phyloP scores from a whole-genome alignment of 2,329 filamentous ascomycete species.

The Epichloe sibirici region DNA sequence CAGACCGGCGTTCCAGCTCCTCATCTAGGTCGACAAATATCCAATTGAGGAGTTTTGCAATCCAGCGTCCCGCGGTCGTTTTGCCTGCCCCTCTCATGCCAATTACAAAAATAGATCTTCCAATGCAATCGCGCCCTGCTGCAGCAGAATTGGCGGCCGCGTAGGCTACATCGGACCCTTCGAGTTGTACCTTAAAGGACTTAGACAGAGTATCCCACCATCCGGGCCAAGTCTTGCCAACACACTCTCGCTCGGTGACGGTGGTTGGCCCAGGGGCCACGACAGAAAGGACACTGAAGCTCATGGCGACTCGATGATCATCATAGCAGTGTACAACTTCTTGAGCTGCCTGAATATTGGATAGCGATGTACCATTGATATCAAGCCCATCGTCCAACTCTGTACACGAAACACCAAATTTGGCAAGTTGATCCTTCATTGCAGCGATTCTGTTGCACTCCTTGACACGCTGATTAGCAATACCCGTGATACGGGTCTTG shows the following conservation, averaged over 20 bases:
- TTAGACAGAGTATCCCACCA: constrained; percentile 90
- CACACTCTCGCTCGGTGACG: constrained; percentile 82
- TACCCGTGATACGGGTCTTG: constrained; percentile 78
- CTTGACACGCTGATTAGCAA: constrained; percentile 95
- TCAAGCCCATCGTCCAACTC: constrained; percentile 95
- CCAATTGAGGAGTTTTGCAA: constrained; percentile 61
- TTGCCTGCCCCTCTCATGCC: constrained; percentile 97
- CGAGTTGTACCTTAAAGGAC: constrained; percentile 63
- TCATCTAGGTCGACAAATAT: constrained; percentile 79
- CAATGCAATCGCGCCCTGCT: constrained; percentile 10
- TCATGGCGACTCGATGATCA: constrained; percentile 96
- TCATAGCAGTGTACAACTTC: constrained; percentile 83
- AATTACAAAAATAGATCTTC: constrained; percentile 79
- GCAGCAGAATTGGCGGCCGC: constrained; percentile 8
- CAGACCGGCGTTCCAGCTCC: constrained; percentile 64
- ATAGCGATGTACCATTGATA: constrained; percentile 40
- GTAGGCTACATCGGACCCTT: constrained; percentile 52
- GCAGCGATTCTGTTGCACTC: constrained; percentile 94
- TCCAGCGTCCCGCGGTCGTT: constrained; percentile 83
- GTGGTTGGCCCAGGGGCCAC: constrained; percentile 59
- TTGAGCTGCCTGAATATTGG: constrained; percentile 40
- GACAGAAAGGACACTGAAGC: constrained; percentile 79
- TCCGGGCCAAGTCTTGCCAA: constrained; percentile 95
- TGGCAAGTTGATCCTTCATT: constrained; percentile 89
- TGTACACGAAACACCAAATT: constrained; percentile 77